These are phyloP conservation scores for Limnanthes douglasii DNA, from an alignment of 345 rosid species.

Conservation along the genomic window DNA sequence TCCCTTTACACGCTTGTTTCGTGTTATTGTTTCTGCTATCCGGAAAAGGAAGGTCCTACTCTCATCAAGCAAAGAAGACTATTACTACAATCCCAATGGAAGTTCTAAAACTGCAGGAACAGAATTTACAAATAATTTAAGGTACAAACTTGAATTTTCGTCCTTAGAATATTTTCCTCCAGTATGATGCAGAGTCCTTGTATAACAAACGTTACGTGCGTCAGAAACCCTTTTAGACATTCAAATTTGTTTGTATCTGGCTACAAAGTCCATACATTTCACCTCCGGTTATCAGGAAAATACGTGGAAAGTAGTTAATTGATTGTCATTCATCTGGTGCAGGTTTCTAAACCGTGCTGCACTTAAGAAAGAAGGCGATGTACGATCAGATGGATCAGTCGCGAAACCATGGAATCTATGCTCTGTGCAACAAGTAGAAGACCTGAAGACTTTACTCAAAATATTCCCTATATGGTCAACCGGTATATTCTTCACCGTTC, in stretches of 20 bases:
- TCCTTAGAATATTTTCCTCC: neutral
- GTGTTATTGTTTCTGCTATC: conserved; percentile 26
- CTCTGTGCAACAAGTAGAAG: conserved; percentile 46
- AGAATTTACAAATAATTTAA: conserved; percentile 15
- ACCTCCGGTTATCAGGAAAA: too few species aligned
- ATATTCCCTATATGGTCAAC: conserved; percentile 26
- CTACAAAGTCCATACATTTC: too few species aligned
- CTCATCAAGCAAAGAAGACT: conserved; percentile 18
- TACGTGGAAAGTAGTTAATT: neutral
- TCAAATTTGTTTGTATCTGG: too few species aligned
- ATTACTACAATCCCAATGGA: conserved; percentile 8
- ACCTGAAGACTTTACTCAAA: conserved; percentile 29
- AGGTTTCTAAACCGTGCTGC: conserved; percentile 37
- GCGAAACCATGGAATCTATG: conserved; percentile 32
- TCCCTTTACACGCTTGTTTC: conserved; percentile 23
- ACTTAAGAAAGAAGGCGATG: conserved; percentile 20
- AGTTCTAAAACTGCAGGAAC: neutral
- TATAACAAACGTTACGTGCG: too few species aligned
- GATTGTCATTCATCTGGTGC: neutral
- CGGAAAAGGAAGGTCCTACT: conserved; percentile 17
- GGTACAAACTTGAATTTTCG: conserved; percentile 14
- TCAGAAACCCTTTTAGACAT: conserved; percentile 2
- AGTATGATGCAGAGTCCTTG: neutral
- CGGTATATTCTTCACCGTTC: conserved; percentile 14
- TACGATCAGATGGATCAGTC: conserved; percentile 10